These are phyloP conservation scores for Kwoniella sp. DNA, from an alignment of 768 basidiomycete species.

Conservation along the genomic window DNA sequence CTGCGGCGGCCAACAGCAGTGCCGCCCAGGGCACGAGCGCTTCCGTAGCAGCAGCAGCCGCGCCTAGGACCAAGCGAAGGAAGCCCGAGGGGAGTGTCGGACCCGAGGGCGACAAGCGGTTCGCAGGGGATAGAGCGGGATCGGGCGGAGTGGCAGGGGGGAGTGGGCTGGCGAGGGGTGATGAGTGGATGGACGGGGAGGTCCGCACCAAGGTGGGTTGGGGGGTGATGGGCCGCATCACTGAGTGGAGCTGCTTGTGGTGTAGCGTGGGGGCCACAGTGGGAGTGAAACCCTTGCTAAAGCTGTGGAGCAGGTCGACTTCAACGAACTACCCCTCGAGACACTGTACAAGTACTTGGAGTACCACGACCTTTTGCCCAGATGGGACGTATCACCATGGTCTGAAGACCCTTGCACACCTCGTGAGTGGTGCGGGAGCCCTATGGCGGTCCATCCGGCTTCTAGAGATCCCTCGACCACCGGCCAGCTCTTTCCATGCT, in stretches of 20 bases:
- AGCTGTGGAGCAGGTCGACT: conserved; percentile 35
- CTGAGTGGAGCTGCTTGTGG: too few relatives aligned
- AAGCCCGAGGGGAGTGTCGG: conserved; percentile 28
- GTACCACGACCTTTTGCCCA: conserved; percentile 36
- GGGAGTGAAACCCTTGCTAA: too few relatives aligned
- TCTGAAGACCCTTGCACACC: conserved; percentile 42
- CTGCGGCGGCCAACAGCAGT: conserved; percentile 1
- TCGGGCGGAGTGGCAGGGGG: background rate
- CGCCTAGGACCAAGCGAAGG: conserved; percentile 22
- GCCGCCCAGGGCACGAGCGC: background rate
- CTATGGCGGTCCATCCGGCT: too few relatives aligned
- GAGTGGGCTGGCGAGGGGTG: conserved; percentile 1
- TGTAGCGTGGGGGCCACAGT: too few relatives aligned
- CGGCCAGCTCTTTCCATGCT: background rate
- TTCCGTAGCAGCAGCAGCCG: background rate
- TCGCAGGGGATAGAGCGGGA: background rate
- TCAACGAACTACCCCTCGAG: conserved; percentile 39
- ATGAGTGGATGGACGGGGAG: conserved; percentile 15
- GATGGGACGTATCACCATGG: conserved; percentile 42
- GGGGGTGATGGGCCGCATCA: too few relatives aligned
- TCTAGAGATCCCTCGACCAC: background rate
- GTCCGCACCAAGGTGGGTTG: conserved; percentile 38
- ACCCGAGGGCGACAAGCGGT: conserved; percentile 3
- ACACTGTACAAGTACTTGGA: conserved; percentile 43
- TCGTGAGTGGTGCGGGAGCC: conserved; percentile 35